Percentiles rank a stretch among this genome's conserved stretches.
Evolutionary conservation across 768 basidiomycete species (phyloP).

Genomic region (Sistotremastrum suecicum): DNA sequence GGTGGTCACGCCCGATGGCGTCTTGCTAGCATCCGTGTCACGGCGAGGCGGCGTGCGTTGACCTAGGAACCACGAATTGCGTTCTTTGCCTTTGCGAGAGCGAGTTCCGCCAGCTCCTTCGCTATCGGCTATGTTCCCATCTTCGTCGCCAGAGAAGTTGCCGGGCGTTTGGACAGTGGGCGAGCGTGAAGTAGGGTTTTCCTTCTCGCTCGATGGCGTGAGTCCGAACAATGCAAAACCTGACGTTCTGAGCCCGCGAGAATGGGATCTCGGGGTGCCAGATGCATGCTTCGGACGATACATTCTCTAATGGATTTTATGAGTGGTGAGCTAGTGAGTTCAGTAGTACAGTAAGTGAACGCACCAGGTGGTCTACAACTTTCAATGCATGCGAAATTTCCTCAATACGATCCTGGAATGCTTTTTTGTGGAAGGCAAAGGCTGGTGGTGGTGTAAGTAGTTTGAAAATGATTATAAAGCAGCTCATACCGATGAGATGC

Average conservation of each 20-base stretch:
- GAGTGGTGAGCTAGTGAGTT: too few relatives aligned
- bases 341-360: too few relatives aligned
- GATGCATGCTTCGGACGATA: constrained; percentile 37
- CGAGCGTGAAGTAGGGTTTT: too few relatives aligned
- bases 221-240: too few relatives aligned
- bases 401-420: constrained; percentile 58
- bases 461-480: background rate
- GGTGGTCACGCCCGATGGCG: constrained; percentile 3
- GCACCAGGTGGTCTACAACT: constrained; percentile 44
- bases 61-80: background rate
- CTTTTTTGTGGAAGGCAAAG: constrained; percentile 64
- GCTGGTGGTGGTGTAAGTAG: constrained; percentile 21
- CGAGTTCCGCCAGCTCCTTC: too few relatives aligned
- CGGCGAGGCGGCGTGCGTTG: background rate
- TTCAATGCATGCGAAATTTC: constrained; percentile 36
- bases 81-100: background rate
- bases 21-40: background rate
- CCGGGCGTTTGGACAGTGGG: too few relatives aligned
- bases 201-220: too few relatives aligned
- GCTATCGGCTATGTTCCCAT: too few relatives aligned
- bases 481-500: constrained; percentile 37
- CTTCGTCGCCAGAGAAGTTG: too few relatives aligned
- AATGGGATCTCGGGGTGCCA: too few relatives aligned
- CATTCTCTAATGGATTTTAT: constrained; percentile 30
- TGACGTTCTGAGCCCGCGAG: too few relatives aligned